Percentiles rank a stretch among this genome's conserved stretches.
Conservation (phyloP, 345 rosid genomes). For the Murraya paniculata region DNA sequence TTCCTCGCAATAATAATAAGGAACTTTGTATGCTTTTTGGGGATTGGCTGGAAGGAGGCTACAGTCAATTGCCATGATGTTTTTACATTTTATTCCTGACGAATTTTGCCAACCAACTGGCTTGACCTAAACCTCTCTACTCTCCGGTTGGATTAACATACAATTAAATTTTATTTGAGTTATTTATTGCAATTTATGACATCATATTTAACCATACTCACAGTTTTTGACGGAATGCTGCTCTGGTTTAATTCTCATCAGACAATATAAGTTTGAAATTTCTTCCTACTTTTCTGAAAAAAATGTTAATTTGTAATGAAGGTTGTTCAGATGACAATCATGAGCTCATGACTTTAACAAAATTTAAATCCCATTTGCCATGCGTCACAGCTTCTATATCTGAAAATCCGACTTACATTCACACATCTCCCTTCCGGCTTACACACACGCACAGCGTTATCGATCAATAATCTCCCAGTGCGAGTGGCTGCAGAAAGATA, state of each 20-base stretch:
- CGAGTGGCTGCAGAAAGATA: neutral
- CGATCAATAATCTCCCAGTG: neutral
- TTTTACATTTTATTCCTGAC: neutral
- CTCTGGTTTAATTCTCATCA: neutral
- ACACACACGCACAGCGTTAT: neutral
- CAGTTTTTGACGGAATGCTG: slow-evolving; percentile 15
- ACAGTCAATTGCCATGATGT: slow-evolving; percentile 2
- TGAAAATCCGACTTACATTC: neutral
- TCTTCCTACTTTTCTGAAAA: neutral
- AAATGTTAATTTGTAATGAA: neutral
- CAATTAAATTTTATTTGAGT: neutral
- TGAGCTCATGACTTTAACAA: slow-evolving; percentile 5
- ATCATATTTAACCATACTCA: neutral
- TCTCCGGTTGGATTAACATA: slow-evolving; percentile 9
- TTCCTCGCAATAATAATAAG: neutral
- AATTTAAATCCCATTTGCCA: neutral
- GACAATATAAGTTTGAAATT: neutral
- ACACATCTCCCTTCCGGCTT: neutral
- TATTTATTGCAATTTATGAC: neutral
- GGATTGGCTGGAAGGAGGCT: neutral
- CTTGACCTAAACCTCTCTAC: slow-evolving; percentile 19
- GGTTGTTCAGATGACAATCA: slow-evolving; percentile 15
- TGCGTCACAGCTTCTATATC: neutral
- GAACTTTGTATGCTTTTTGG: neutral
- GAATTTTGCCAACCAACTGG: slow-evolving; percentile 14